A percentile compares a stretch with the other conserved stretches of the same genome.
phyloP scores from a whole-genome alignment of 257 asterid genomes.

The Coffea eugenioides region DNA sequence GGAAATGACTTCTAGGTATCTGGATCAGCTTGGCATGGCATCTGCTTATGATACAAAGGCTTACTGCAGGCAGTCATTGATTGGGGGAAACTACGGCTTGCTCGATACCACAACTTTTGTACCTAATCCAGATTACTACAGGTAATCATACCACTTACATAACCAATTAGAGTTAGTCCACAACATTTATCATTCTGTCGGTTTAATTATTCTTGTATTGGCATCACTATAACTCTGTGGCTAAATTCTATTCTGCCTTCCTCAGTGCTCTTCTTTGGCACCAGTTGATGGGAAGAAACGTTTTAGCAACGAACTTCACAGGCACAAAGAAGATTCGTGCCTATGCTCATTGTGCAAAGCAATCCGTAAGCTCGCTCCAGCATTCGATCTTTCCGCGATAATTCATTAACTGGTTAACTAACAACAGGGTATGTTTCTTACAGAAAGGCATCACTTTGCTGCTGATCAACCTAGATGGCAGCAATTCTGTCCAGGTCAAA shows the following conservation, averaged over 20 bases:
- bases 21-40: constrained; percentile 79
- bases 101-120: constrained; percentile 63
- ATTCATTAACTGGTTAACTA: background rate
- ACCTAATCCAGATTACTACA: constrained; percentile 90
- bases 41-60: constrained; percentile 61
- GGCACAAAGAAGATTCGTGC: constrained; percentile 64
- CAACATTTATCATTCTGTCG: background rate
- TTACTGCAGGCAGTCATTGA: constrained; percentile 73
- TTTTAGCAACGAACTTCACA: constrained; percentile 46
- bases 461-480: constrained; percentile 72
- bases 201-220: background rate
- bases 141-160: constrained; percentile 30
- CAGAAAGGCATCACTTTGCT: constrained; percentile 71
- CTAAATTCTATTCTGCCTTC: background rate
- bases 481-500: constrained; percentile 35
- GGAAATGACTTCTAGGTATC: constrained; percentile 47
- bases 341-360: constrained; percentile 74
- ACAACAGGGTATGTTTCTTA: constrained; percentile 20
- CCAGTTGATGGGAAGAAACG: constrained; percentile 69
- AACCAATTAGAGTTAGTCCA: background rate
- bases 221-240: background rate
- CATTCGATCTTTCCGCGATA: background rate
- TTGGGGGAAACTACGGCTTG: constrained; percentile 89
- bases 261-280: constrained; percentile 93
- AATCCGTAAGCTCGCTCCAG: constrained; percentile 50